Conservation (phyloP, 352 stramenopile genomes). For the Pythium inflatum region DNA sequence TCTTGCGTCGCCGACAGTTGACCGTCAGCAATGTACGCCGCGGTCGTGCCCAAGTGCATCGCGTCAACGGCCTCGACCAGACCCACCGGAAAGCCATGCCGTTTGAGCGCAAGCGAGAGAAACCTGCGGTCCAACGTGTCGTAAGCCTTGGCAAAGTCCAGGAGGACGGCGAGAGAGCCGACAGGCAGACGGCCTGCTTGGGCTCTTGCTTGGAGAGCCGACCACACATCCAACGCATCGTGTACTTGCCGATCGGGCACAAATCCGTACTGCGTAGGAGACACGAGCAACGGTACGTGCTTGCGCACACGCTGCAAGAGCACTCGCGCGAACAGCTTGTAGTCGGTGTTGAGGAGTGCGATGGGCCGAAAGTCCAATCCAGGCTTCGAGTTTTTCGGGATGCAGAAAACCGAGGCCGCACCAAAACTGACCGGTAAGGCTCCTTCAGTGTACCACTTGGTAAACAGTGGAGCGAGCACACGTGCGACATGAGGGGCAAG, state of each 20-base stretch:
- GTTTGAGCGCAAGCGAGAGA: neutral
- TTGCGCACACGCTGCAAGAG: neutral
- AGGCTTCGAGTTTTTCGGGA: conserved; percentile 1
- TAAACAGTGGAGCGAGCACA: neutral
- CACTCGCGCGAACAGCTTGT: conserved; percentile 21
- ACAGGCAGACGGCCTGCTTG: neutral
- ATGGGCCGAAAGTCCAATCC: conserved; percentile 16
- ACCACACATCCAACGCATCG: conserved; percentile 19
- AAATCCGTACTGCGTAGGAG: conserved; percentile 11
- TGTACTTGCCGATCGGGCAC: conserved; percentile 6
- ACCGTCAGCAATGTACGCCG: neutral
- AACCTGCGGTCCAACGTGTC: neutral
- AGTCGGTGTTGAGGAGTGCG: conserved; percentile 13
- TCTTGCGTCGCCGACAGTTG: neutral
- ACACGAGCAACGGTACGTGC: neutral
- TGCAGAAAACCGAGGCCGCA: neutral
- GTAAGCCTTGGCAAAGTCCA: conserved; percentile 25
- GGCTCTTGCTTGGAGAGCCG: neutral
- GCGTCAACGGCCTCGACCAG: neutral
- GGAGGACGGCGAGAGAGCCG: neutral
- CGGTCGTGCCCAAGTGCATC: conserved; percentile 1
- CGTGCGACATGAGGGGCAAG: neutral
- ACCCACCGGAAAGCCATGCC: neutral
- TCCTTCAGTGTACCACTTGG: neutral
- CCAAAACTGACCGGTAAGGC: neutral